Base-by-base conservation (phyloP, 2,329 filamentous ascomycete species). In the Pestalotiopsis sp. region DNA sequence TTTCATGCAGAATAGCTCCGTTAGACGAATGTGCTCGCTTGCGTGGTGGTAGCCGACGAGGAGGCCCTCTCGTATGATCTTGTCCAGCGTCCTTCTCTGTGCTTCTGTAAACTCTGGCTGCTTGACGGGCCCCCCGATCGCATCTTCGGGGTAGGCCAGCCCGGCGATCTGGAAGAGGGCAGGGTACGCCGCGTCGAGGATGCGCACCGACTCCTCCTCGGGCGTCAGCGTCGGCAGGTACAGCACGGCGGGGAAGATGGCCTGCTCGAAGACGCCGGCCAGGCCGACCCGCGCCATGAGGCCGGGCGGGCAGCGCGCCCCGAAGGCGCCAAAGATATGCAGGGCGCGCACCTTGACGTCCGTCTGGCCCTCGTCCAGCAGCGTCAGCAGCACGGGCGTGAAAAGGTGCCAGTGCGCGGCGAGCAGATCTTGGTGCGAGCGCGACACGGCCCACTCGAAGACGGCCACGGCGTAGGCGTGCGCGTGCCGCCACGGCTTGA, bases 181-280 rank as follows among this genome's bases (percentile, higher is more conserved):
- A 7, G 86, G 84, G 72, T 94, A 97, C 0, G 92, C 89, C 6
- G 85, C 84, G 5, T 79, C 76, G 1, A 97, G 85, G 3, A 98
- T 81, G 1, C 76, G 75, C 2, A 92, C 76, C 4, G 92, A 92
- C 68, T 96, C 92, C 0, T 85, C 77, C 74, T 93, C 91, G 0
- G 92, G 90, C 0, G 94, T 97, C 57, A 97, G 82, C 13, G 86
- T 89, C 0, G 95, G 95, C 5, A 97, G 84, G 74, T 90, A 93
- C 7, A 91, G 85, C n/a, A 97, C 85, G 45, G 90, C 89, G 0
- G 94, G 92, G 72, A 91, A 86, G 2, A 94, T 80, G 3, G 90
- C 87, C 23, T 94, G 87, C 74, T 91, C 87, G 70, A 95, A 91
- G 31, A 95, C 86, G 14, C 85, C 81, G 25, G 86, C 87, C 7